Base-by-base conservation (phyloP, 176 grass and related monocot genomes). In the Bothriochloa decipiens region DNA sequence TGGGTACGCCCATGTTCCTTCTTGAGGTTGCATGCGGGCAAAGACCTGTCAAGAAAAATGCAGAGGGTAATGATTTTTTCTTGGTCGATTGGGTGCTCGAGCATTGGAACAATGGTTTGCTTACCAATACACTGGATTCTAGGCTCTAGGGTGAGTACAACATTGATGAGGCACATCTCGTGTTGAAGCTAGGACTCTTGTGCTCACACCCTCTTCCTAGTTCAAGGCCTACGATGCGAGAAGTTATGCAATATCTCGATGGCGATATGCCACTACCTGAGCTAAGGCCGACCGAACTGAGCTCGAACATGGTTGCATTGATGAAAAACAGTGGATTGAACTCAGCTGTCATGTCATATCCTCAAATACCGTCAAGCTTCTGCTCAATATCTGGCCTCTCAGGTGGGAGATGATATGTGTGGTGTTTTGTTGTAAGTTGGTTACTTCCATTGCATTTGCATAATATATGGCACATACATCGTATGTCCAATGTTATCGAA, bases 171-270 rank as follows among this genome's bases (percentile, higher is more conserved):
- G 46, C 70, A 2, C 27, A 80, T 61, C 18, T 84, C 2, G 87
- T 83, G 29, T 20, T 88, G 66, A 83, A 55, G 22, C 81, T 88
- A 20, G 87, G 87, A 15, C 42, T 88, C 53, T 25, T 84, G 14
- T 88, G 75, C 55, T 68, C 5, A 1, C 81, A 88, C 14, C 81
- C 81, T 0, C 25, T 79, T 40, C 20, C 74, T 2, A n/a, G 20
- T 6, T 43, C 43, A 0, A 78, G 86, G 52, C 86, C 86, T 10
- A 79, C 29, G 74, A 83, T 84, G 37, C 40, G 67, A n/a, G 55
- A 73, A 57, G 81, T 84, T 0, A 78, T 83, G 74, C 74, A 74
- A 22, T 84, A 73, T 74, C 47, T 88, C 32, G 40, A 88, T 7
- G 81, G 81, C 0, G 14, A 78, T 11, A 17, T 10, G n/a, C 71